Conservation (phyloP, 768 basidiomycete species). For the Panaeolus cyanescens region DNA sequence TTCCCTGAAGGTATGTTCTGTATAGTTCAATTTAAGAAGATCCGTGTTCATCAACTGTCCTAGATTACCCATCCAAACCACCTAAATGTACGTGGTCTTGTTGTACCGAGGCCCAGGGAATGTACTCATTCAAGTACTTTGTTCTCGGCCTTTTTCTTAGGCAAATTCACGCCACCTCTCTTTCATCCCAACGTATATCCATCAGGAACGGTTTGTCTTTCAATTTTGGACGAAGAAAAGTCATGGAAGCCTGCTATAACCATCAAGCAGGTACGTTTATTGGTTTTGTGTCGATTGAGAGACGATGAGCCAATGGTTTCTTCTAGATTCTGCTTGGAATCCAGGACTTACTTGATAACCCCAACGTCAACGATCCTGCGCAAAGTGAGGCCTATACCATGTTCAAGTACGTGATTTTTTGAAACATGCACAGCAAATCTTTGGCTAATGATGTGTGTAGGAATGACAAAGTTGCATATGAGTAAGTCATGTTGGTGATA, state of each 20-base stretch:
- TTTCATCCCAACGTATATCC: slow-evolving; percentile 99
- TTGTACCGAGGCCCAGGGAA: not conserved
- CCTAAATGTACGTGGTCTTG: slow-evolving; percentile 75
- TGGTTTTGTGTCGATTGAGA: not conserved
- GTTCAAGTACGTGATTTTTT: slow-evolving; percentile 78
- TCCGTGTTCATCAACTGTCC: not conserved
- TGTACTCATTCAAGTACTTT: not conserved
- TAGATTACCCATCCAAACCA: slow-evolving; percentile 94
- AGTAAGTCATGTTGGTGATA: slow-evolving; percentile 51
- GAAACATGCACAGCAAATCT: not conserved
- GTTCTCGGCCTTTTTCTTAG: slow-evolving; percentile 38
- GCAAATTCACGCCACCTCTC: slow-evolving; percentile 94
- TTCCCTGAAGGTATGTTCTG: slow-evolving; percentile 88
- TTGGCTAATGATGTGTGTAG: slow-evolving; percentile 38
- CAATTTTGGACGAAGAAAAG: slow-evolving; percentile 98
- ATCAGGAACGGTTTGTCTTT: slow-evolving; percentile 96
- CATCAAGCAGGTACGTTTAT: slow-evolving; percentile 82
- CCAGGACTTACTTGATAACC: slow-evolving; percentile 93
- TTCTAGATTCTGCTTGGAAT: slow-evolving; percentile 90
- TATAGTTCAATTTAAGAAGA: not conserved
- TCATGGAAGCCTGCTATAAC: slow-evolving; percentile 99
- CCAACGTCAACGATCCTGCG: slow-evolving; percentile 96
- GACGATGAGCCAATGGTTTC: slow-evolving; percentile 6
- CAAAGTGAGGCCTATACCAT: slow-evolving; percentile 98
- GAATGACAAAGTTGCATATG: slow-evolving; percentile 93